Evolutionary conservation across 805 yeast species (phyloP).

Genomic region (Candida hungchunana): DNA sequence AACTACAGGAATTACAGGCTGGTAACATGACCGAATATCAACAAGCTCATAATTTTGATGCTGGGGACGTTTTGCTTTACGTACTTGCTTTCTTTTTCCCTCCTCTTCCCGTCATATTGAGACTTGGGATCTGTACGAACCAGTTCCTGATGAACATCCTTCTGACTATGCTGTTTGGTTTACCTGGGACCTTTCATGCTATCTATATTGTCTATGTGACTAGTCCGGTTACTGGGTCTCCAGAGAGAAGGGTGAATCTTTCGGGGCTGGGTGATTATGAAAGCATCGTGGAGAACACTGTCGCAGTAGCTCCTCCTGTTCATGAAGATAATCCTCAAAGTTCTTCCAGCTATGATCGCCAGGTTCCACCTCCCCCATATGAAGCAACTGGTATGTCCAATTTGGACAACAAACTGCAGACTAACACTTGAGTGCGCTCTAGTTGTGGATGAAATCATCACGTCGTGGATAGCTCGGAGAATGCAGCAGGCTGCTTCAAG

Average conservation of each 20-base stretch:
- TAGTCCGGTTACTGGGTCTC: slow-evolving; percentile 18
- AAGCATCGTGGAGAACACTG: slow-evolving; percentile 16
- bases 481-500: no score
- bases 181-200: slow-evolving; percentile 73
- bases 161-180: slow-evolving; percentile 66
- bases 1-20: not conserved
- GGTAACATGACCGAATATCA: slow-evolving; percentile 5
- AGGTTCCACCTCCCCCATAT: slow-evolving; percentile 23
- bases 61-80: slow-evolving; percentile 52
- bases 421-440: not conserved
- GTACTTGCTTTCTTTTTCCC: slow-evolving; percentile 63
- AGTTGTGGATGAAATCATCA: no score
- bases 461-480: no score
- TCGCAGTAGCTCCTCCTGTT: not conserved
- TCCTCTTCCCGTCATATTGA: slow-evolving; percentile 66
- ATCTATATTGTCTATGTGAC: slow-evolving; percentile 42
- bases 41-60: slow-evolving; percentile 14
- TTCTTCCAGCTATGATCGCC: not conserved
- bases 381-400: slow-evolving; percentile 4
- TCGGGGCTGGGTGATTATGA: slow-evolving; percentile 18
- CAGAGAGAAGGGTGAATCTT: slow-evolving; percentile 15
- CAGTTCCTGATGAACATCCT: slow-evolving; percentile 58
- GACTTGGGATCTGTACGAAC: slow-evolving; percentile 54
- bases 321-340: not conserved
- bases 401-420: slow-evolving; percentile 25